Evolutionary conservation across 257 asterid genomes (phyloP), one percentile per base, ranked within the genome.

Genomic region (Solanum rostratum): DNA sequence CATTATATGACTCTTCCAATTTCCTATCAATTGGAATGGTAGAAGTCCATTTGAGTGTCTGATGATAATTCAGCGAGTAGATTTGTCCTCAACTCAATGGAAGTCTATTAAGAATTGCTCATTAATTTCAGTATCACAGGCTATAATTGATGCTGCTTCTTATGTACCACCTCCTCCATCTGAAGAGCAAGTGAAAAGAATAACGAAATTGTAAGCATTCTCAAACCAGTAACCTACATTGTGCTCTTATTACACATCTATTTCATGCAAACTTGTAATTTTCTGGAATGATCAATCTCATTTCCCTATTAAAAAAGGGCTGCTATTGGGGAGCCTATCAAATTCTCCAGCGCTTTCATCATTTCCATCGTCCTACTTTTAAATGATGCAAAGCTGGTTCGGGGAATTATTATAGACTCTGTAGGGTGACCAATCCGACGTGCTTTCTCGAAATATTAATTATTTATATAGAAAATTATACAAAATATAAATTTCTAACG

Each of bases 151-250:
- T 83, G 97, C 92, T 85, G 99, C 99, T 81, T 93, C 98, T 3
- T 97, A 97, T 83, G 98, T 92, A 37, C 98, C 99, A 10, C 94
- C 92, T 30, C 96, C 98, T 88, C 99, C 98, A 86, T 91, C 99
- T 55, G 89, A 89, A 88, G 98, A 94, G 91, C 92, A 92, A 5
- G 89, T 90, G 81, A 92, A 90, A 88, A 93, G 88, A 92, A 93
- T 97, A 37, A 68, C 85, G 19, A 88, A 90, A 87, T 82, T 97
- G 99, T 97, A 93, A 94, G 98, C 70, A 54, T 71, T 90, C 59
- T 59, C 78, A 71, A 20, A 13, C 68, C 82, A 65, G 43, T 66
- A 30, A n/a, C 55, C 55, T 43, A 10, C 2, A 33, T 41, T 71
- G n/a, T 43, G 30, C 55, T 6, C 37, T 2, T 43, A 0, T 43